Evolutionary conservation across 2,329 filamentous ascomycete species (phyloP).

Genomic region (Geosmithia flava): DNA sequence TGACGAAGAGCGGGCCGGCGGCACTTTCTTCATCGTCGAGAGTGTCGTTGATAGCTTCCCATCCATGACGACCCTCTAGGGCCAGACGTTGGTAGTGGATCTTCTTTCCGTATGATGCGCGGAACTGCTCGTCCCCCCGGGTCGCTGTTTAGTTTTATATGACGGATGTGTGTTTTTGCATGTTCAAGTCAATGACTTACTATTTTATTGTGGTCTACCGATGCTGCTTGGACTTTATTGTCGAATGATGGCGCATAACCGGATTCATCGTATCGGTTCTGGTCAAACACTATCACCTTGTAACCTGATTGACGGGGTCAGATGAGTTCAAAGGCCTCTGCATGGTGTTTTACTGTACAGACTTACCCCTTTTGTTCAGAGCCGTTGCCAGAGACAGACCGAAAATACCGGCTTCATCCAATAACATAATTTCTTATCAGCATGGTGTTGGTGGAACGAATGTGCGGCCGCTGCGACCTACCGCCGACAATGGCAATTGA

Average conservation of each 20-base stretch:
- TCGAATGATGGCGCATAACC: conserved; percentile 7
- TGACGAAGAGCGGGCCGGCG: conserved; percentile 6
- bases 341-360: no score
- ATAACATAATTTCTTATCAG: no score
- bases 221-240: conserved; percentile 8
- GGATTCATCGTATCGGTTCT: conserved; percentile 8
- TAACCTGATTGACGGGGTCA: neutral
- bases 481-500: no score
- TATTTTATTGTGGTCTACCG: conserved; percentile 14
- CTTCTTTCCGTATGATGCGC: conserved; percentile 11
- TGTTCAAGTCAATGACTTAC: conserved; percentile 5
- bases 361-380: no score
- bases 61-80: conserved; percentile 10
- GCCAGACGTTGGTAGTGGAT: conserved; percentile 13
- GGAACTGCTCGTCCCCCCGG: conserved; percentile 7
- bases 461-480: no score
- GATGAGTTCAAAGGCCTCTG: no score
- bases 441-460: no score
- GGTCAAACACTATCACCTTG: conserved; percentile 9
- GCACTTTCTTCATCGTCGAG: conserved; percentile 3
- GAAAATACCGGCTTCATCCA: no score
- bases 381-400: no score
- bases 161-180: no score
- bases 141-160: neutral
- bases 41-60: conserved; percentile 5